phyloP scores from a whole-genome alignment of 306 rosid genomes.

The Arachis stenosperma region DNA sequence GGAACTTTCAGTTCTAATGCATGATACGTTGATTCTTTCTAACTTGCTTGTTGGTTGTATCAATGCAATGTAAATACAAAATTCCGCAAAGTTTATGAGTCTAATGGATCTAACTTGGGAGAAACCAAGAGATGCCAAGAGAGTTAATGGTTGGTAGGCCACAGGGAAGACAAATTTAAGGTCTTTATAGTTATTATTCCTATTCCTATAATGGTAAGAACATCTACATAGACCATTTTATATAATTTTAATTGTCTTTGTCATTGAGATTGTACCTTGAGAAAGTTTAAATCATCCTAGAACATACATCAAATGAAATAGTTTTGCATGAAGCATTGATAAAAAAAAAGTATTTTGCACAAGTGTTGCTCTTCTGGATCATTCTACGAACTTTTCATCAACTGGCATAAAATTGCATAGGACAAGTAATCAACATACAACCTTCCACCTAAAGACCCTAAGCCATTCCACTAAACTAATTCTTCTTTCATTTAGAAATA shows the following conservation, averaged over 20 bases:
- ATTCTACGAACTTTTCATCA: neutral
- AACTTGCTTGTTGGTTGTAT: too few relatives aligned
- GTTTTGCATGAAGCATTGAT: neutral
- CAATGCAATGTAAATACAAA: too few relatives aligned
- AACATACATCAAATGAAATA: neutral
- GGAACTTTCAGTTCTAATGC: conserved; percentile 25
- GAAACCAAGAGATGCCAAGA: conserved; percentile 24
- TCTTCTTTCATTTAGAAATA: neutral
- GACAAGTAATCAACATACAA: neutral
- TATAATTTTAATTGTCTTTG: conserved; percentile 14
- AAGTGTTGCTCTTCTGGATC: neutral
- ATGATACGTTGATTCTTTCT: neutral
- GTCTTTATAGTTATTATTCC: neutral
- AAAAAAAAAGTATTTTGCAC: neutral
- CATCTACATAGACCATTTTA: neutral
- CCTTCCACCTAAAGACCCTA: conserved; percentile 7
- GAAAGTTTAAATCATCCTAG: conserved; percentile 7
- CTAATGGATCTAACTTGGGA: neutral
- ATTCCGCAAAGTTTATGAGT: too few relatives aligned
- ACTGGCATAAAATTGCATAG: neutral
- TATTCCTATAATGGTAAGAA: neutral
- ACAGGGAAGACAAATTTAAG: conserved; percentile 2
- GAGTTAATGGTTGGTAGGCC: neutral
- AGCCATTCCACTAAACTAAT: neutral
- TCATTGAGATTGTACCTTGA: neutral